Evolutionary conservation across 2,329 filamentous ascomycete genomes (phyloP).

Genomic region (Echinosphaeria canescens): DNA sequence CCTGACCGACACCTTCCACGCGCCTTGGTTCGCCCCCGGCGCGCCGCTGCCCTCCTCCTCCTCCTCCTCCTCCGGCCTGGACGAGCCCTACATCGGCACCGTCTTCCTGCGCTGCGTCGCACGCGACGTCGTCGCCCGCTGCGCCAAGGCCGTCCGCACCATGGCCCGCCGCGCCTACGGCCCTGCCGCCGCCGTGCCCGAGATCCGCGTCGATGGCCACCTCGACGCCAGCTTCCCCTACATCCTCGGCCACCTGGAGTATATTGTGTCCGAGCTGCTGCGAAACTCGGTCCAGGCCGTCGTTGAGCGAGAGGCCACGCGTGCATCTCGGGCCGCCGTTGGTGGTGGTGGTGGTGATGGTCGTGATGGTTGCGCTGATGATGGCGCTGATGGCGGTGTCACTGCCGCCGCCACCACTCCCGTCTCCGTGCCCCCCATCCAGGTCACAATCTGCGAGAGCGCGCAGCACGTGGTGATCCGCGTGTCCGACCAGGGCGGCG

Average conservation of each 20-base stretch:
- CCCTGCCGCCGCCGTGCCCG: constrained; percentile 47
- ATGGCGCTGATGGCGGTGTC: constrained; percentile 3
- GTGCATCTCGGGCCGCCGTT: too few relatives aligned
- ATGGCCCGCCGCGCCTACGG: constrained; percentile 61
- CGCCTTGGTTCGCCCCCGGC: constrained; percentile 72
- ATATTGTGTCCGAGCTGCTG: constrained; percentile 87
- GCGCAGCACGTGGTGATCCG: constrained; percentile 90
- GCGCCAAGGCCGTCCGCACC: constrained; percentile 52
- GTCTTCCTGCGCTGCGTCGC: constrained; percentile 89
- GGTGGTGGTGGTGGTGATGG: too few relatives aligned
- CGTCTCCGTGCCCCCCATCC: constrained; percentile 60
- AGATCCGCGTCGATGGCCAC: constrained; percentile 69
- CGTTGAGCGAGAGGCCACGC: constrained; percentile 42
- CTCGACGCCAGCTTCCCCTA: constrained; percentile 85
- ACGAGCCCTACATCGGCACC: constrained; percentile 78
- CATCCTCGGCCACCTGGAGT: constrained; percentile 88
- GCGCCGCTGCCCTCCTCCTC: constrained; percentile 46
- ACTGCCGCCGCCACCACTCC: neutral
- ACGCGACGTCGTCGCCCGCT: constrained; percentile 69
- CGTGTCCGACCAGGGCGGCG: constrained; percentile 87
- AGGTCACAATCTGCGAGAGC: constrained; percentile 86
- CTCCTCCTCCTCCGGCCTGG: too few relatives aligned
- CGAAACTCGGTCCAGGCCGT: constrained; percentile 90
- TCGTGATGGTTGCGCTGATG: constrained; percentile 13
- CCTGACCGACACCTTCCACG: constrained; percentile 82